A percentile compares a stretch with the other conserved stretches of the same genome.
Conservation (phyloP, 148 eudicot species). For the Bassia scoparia region DNA sequence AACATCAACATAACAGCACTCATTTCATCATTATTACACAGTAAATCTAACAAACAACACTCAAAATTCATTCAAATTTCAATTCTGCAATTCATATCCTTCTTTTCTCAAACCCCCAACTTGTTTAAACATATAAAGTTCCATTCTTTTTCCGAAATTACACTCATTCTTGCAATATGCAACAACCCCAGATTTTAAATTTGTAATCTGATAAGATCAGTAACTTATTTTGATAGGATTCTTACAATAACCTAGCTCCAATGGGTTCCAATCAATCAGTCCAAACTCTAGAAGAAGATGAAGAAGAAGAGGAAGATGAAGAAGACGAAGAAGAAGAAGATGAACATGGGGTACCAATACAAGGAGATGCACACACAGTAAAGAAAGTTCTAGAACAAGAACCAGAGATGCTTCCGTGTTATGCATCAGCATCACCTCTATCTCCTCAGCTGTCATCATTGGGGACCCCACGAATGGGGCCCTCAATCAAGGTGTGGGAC, state of each 20-base stretch:
- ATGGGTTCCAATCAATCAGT: conserved; percentile 85
- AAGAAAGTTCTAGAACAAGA: conserved; percentile 85
- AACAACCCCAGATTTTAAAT: conserved; percentile 24
- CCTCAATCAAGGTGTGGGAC: conserved; percentile 99
- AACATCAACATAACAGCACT: too few species aligned
- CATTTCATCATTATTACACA: too few species aligned
- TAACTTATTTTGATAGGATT: neutral
- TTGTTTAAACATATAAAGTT: neutral
- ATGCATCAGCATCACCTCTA: conserved; percentile 90
- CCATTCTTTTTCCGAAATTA: neutral
- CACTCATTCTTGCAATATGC: conserved; percentile 7
- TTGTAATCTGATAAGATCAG: conserved; percentile 7
- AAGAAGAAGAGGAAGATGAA: conserved; percentile 49
- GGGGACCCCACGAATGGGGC: conserved; percentile 83
- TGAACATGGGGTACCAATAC: conserved; percentile 30
- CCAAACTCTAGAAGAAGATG: conserved; percentile 53
- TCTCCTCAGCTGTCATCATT: conserved; percentile 88
- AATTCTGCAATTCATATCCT: neutral
- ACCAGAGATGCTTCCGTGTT: conserved; percentile 97
- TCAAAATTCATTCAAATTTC: neutral
- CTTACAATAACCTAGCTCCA: neutral
- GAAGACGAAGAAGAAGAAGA: conserved; percentile 45
- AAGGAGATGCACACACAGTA: conserved; percentile 32
- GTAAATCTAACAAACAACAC: too few species aligned
- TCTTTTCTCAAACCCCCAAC: neutral